Conservation (phyloP, 331 rosid species). For the Acacia concinna region DNA sequence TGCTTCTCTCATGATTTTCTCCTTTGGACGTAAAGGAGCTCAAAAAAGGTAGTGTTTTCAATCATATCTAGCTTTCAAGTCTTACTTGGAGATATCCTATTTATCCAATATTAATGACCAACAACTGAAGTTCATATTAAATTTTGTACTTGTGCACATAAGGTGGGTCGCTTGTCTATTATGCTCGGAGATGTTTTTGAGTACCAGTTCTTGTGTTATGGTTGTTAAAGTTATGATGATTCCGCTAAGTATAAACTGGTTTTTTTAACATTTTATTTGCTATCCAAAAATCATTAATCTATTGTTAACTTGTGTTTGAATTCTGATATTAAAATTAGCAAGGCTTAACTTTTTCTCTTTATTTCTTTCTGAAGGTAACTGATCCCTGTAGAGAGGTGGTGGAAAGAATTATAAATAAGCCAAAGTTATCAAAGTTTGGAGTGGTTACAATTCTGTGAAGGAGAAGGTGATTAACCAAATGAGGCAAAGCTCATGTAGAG, state of each 20-base stretch:
- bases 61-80: background rate
- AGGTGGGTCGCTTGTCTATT: too few species aligned
- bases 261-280: background rate
- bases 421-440: background rate
- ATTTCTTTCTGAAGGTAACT: background rate
- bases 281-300: background rate
- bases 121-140: background rate
- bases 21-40: conserved; percentile 39
- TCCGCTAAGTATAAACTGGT: background rate
- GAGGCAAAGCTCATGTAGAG: background rate
- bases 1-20: conserved; percentile 42
- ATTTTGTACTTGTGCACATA: background rate
- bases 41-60: conserved; percentile 34
- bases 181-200: background rate
- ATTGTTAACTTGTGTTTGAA: background rate
- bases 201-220: background rate
- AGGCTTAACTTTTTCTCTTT: background rate
- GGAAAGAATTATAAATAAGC: background rate
- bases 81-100: background rate
- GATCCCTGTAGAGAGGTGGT: background rate
- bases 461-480: background rate
- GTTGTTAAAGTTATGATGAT: background rate
- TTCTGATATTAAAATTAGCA: background rate
- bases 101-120: background rate
- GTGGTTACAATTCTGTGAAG: background rate